phyloP scores from a whole-genome alignment of 805 yeast species.

The Metschnikowia lunata region DNA sequence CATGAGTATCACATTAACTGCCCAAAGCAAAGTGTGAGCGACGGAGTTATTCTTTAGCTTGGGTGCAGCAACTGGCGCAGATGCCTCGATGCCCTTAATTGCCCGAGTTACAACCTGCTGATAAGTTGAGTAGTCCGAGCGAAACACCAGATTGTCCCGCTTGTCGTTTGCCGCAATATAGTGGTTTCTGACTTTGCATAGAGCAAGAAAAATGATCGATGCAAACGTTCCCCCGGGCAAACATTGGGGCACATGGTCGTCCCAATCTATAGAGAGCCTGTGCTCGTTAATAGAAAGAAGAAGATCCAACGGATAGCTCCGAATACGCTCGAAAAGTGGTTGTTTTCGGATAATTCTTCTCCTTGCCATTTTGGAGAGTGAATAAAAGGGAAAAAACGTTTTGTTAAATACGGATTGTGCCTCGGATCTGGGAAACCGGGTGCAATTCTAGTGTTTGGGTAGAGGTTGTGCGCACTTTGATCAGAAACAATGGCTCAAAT shows the following conservation, averaged over 20 bases:
- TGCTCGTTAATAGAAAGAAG: slow-evolving; percentile 33
- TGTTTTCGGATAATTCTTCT: slow-evolving; percentile 23
- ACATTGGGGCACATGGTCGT: slow-evolving; percentile 29
- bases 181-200: slow-evolving; percentile 22
- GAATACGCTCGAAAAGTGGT: slow-evolving; percentile 27
- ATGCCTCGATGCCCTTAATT: slow-evolving; percentile 8
- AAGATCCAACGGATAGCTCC: slow-evolving; percentile 35
- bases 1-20: slow-evolving; percentile 12
- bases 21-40: slow-evolving; percentile 17
- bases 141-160: slow-evolving; percentile 31
- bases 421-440: no score
- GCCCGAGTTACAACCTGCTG: slow-evolving; percentile 25
- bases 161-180: slow-evolving; percentile 24
- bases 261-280: slow-evolving; percentile 41
- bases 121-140: slow-evolving; percentile 32
- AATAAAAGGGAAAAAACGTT: no score
- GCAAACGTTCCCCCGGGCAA: slow-evolving; percentile 28
- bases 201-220: slow-evolving; percentile 18
- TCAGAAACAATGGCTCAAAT: no score
- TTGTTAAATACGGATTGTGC: no score
- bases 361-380: slow-evolving; percentile 7
- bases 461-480: no score
- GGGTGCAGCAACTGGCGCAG: neutral
- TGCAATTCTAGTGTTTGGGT: no score
- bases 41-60: slow-evolving; percentile 6